A percentile compares a stretch with the other conserved stretches of the same genome.
phyloP scores from a whole-genome alignment of 1,139 yeast species.

The Pichia sp. region DNA sequence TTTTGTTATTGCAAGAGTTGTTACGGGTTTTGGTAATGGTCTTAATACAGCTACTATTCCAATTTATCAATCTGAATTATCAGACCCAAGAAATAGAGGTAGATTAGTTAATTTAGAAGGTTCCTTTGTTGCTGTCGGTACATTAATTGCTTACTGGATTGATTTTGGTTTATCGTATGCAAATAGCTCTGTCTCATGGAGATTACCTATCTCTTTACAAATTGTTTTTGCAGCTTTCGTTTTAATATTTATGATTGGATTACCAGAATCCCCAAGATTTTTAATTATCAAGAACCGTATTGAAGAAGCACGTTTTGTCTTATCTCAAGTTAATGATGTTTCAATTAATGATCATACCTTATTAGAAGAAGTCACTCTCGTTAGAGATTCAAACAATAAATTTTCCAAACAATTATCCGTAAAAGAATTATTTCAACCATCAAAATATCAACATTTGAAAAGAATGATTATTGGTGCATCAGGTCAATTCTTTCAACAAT shows the following conservation, averaged over 20 bases:
- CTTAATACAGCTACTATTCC: conserved; percentile 75
- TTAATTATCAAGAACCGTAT: conserved; percentile 44
- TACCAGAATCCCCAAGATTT: conserved; percentile 69
- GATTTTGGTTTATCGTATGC: conserved; percentile 67
- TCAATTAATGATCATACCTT: conserved; percentile 40
- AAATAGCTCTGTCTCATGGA: conserved; percentile 43
- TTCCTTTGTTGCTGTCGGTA: conserved; percentile 34
- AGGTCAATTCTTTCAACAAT: conserved; percentile 51
- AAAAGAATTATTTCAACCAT: conserved; percentile 51
- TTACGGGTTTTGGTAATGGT: conserved; percentile 79
- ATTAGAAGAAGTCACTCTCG: conserved; percentile 36
- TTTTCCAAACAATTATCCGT: conserved; percentile 27
- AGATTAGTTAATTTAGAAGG: conserved; percentile 64
- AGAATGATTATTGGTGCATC: conserved; percentile 58
- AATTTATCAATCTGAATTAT: conserved; percentile 75
- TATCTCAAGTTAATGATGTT: conserved; percentile 35
- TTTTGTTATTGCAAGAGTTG: conserved; percentile 39
- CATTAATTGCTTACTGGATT: conserved; percentile 72
- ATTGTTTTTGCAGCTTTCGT: conserved; percentile 37
- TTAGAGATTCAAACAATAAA: conserved; percentile 33
- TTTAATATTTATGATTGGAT: conserved; percentile 23
- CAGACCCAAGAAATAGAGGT: conserved; percentile 68
- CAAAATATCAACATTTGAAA: conserved; percentile 50
- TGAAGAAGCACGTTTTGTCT: conserved; percentile 44
- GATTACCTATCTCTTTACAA: conserved; percentile 42